Evolutionary conservation across 2,329 filamentous ascomycete species (phyloP), one percentile per base, ranked within the genome.

Genomic region (Neonectria faginata): DNA sequence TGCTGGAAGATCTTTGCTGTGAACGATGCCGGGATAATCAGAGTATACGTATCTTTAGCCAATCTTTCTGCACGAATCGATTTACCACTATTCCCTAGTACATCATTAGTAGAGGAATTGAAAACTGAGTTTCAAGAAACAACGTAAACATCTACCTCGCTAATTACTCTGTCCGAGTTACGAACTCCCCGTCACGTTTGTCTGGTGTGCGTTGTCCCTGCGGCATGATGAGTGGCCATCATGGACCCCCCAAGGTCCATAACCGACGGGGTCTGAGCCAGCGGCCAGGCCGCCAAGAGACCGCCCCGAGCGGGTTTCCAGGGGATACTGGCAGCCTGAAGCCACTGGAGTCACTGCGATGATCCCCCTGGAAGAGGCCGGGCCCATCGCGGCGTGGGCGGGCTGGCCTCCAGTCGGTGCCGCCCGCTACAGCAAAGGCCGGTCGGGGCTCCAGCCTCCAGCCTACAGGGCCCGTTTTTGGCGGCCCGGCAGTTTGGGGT

Each of bases 201-300:
- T 63, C 31, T 58, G 55, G 60, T 20, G 56, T 64, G 61, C 22
- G 61, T 36, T 59, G 61, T 64, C 61, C 61, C 44, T 59, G 56
- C 61, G 29, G 51, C 55, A 33, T 5, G 55, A 63, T 33, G 55
- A 63, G 41, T 63, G 55, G 60, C 31, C 45, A 12, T 27, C 39
- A 51, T 62, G 41, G 52, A 18, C 25, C 25, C 58, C 36, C 25
- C 9, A 29, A 29, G 9, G 29, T 31, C 25, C 25, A 25, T 25
- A 25, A 14, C 9, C 31, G 14, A 31, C 36, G 41, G 50, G 57
- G 25, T 33, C 41, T 31, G 41, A 55, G 53, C 47, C 25, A 14
- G 27, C 36, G 27, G 39, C 51, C 58, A 44, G 52, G 59, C 48
- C 22, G 27, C 16, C 14, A 27, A 42, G 39, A 20, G 58, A 22